Evolutionary conservation across 345 rosid species (phyloP), one percentile per base, ranked within the genome.

Genomic region (Clausena lansium): DNA sequence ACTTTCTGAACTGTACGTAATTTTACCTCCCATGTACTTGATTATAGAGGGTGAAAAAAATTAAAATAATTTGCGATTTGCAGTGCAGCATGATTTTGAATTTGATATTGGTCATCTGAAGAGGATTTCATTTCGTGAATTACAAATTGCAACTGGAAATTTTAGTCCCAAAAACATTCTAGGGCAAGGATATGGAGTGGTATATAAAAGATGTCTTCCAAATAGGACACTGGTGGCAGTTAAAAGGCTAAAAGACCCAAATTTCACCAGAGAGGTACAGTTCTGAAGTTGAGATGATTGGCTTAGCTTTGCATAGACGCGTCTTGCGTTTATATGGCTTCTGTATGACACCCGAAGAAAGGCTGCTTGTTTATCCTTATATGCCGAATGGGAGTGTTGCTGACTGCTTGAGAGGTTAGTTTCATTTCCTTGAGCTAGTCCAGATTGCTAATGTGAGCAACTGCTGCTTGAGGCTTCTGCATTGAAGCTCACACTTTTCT

Each of bases 371-470:
- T 74, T 94, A 96, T 88, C 99, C 99, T 24, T 96, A 88, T 61
- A 96, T 96, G 97, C 97, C 94, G 61, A 94, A 96, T 87, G 99
- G 98, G 67, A 94, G 98, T n/a, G 97, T 92, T 2, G 98, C 97
- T 54, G 99, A 96, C 71, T 90, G 99, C 38, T 77, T 94, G 38
- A 87, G 95, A 94, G 98, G 98, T 94, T 81, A 73, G 78, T 78
- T 62, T 78, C 71, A 33, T 33, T 54, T 64, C 25, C 24, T 30
- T 35, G 1, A 32, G 24, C 24, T 2, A 24, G 57, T 27, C 67
- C 50, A 25, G 67, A 36, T 73, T 73, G 58, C 71, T 25, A 22
- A 41, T 33, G 2, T 6, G 25, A 15, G 38, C 50, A 57, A 50
- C 32, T n/a, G 10, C 32, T 59, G 64, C 7, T 5, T 13, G 22